Evolutionary conservation across 768 basidiomycete species (phyloP).

Genomic region (Lactarius trivialis): DNA sequence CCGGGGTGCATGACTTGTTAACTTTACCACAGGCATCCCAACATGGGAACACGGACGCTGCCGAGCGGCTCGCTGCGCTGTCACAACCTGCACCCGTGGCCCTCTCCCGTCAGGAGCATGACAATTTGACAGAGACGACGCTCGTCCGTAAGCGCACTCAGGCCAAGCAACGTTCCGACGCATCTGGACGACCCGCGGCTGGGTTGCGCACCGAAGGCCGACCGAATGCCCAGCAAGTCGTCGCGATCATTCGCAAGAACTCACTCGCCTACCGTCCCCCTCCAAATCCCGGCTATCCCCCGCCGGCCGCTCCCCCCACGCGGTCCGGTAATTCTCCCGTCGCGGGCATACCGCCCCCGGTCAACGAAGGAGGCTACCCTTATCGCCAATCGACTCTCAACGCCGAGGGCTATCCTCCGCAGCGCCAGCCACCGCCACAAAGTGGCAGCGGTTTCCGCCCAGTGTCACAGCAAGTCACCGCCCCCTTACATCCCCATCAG

Average conservation of each 20-base stretch:
- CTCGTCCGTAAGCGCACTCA: conserved; percentile 78
- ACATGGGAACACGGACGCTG: conserved; percentile 78
- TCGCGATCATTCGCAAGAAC: conserved; percentile 50
- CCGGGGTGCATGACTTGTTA: background rate
- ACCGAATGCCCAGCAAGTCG: conserved; percentile 38
- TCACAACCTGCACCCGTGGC: conserved; percentile 52
- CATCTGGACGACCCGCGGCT: conserved; percentile 20
- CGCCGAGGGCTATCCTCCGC: conserved; percentile 7
- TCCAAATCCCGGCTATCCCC: background rate
- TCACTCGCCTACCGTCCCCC: conserved; percentile 31
- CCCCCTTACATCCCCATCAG: background rate
- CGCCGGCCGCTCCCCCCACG: background rate
- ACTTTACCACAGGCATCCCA: conserved; percentile 49
- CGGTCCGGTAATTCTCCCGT: conserved; percentile 6
- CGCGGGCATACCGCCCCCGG: conserved; percentile 1
- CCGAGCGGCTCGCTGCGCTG: conserved; percentile 64
- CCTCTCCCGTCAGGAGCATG: conserved; percentile 75
- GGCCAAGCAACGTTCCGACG: conserved; percentile 54
- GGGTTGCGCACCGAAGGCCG: conserved; percentile 19
- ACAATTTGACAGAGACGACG: conserved; percentile 66
- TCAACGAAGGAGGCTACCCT: background rate
- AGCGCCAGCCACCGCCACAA: conserved; percentile 18
- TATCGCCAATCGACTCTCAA: conserved; percentile 5
- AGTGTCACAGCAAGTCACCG: background rate
- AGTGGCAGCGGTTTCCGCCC: background rate